A percentile compares a stretch with the other conserved stretches of the same genome.
Conservation (phyloP, 345 rosid genomes). For the Arabis hirsuta region DNA sequence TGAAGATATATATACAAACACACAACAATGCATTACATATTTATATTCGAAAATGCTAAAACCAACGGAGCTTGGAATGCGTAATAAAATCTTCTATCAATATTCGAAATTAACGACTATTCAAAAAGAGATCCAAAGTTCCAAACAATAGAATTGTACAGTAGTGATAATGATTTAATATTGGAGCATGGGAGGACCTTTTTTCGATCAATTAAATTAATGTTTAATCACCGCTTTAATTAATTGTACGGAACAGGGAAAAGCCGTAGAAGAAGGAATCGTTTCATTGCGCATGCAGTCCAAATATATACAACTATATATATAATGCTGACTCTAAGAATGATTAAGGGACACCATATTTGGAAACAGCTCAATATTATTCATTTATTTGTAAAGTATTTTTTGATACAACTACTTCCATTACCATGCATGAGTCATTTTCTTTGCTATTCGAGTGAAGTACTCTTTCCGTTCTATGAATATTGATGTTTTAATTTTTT, state of each 20-base stretch:
- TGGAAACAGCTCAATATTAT: slow-evolving; percentile 31
- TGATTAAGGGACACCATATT: slow-evolving; percentile 39
- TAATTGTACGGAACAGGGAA: slow-evolving; percentile 40
- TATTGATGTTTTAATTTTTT: too few species aligned
- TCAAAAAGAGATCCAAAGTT: slow-evolving; percentile 6
- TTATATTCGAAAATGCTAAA: not conserved
- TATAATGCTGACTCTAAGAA: slow-evolving; percentile 32
- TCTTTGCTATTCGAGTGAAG: slow-evolving; percentile 16
- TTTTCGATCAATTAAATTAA: slow-evolving; percentile 2
- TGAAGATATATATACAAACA: not conserved
- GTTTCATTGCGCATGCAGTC: slow-evolving; percentile 41
- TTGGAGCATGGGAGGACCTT: slow-evolving; percentile 23
- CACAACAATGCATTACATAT: not conserved
- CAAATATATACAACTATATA: not conserved
- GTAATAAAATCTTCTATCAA: slow-evolving; percentile 19
- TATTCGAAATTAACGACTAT: slow-evolving; percentile 29
- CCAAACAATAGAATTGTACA: slow-evolving; percentile 12
- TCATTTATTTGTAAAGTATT: slow-evolving; percentile 23
- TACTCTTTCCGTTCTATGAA: too few species aligned
- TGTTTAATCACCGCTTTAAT: slow-evolving; percentile 31
- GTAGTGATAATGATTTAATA: slow-evolving; percentile 28
- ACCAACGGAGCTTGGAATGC: slow-evolving; percentile 17
- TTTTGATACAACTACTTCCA: slow-evolving; percentile 40
- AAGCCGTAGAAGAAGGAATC: slow-evolving; percentile 44
- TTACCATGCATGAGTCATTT: slow-evolving; percentile 29